phyloP scores from a whole-genome alignment of 2,329 filamentous ascomycete species.

The Ophiostoma perfectum region DNA sequence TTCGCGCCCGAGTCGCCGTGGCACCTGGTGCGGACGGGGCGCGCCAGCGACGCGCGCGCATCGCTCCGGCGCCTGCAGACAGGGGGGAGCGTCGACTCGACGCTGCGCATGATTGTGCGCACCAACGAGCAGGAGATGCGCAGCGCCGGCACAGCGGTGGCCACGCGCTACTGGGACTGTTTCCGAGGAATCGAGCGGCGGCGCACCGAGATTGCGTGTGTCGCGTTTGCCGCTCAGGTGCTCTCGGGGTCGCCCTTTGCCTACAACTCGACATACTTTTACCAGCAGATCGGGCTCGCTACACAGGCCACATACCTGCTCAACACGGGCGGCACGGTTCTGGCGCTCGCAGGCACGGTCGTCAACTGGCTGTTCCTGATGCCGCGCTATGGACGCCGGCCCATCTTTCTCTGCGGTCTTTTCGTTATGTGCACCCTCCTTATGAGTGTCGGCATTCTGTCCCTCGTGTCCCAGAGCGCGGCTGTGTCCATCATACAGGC shows the following conservation, averaged over 20 bases:
- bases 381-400: slow-evolving; percentile 25
- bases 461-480: background rate
- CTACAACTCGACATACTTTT: slow-evolving; percentile 31
- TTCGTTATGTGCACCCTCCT: slow-evolving; percentile 24
- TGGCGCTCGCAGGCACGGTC: slow-evolving; percentile 23
- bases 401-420: slow-evolving; percentile 26
- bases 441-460: slow-evolving; percentile 27
- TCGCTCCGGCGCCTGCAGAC: slow-evolving; percentile 32
- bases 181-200: slow-evolving; percentile 43
- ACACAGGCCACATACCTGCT: slow-evolving; percentile 33
- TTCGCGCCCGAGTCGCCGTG: slow-evolving; percentile 46
- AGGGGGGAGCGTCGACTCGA: slow-evolving; percentile 21
- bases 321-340: slow-evolving; percentile 34
- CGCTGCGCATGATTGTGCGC: slow-evolving; percentile 41
- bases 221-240: slow-evolving; percentile 32
- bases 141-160: slow-evolving; percentile 33
- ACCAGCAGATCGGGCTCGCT: slow-evolving; percentile 31
- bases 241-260: slow-evolving; percentile 35
- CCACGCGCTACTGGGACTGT: slow-evolving; percentile 43
- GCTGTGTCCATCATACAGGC: slow-evolving; percentile 21
- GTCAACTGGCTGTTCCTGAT: slow-evolving; percentile 24
- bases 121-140: slow-evolving; percentile 41
- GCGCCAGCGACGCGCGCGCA: slow-evolving; percentile 33
- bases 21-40: slow-evolving; percentile 40
- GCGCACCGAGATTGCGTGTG: slow-evolving; percentile 42